Conservation (phyloP, 208 protist species). For the Novymonas esmeraldas region DNA sequence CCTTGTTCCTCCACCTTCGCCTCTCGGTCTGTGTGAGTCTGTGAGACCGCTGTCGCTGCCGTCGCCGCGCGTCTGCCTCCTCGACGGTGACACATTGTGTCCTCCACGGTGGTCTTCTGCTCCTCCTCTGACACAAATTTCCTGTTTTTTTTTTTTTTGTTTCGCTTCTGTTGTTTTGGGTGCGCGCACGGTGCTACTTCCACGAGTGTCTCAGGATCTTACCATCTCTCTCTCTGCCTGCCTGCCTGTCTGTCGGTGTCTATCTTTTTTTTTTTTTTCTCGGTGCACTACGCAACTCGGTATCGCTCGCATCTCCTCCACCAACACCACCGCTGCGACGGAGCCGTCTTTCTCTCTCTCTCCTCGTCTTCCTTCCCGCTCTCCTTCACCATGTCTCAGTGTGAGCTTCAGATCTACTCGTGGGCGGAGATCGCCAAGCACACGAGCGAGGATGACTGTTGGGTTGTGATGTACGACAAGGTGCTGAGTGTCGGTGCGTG, state of each 20-base stretch:
- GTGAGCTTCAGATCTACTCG: constrained; percentile 59
- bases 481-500: constrained; percentile 93
- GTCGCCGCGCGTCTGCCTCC: too few species aligned
- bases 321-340: too few species aligned
- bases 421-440: constrained; percentile 92
- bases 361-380: constrained; percentile 1
- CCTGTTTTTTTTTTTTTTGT: too few species aligned
- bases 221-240: background rate
- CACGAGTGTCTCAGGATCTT: background rate
- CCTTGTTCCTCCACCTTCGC: background rate
- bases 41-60: too few species aligned
- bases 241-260: background rate
- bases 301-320: too few species aligned
- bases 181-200: too few species aligned
- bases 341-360: background rate
- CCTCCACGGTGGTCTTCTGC: too few species aligned
- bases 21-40: background rate
- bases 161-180: too few species aligned
- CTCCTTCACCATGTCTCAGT: constrained; percentile 39
- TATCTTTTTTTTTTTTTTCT: constrained; percentile 13
- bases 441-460: constrained; percentile 87
- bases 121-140: too few species aligned
- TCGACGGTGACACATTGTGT: too few species aligned
- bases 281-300: too few species aligned
- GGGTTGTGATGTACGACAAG: constrained; percentile 93